Base-by-base conservation (phyloP, 2,329 filamentous ascomycete species). In the Talaromyces piceae region DNA sequence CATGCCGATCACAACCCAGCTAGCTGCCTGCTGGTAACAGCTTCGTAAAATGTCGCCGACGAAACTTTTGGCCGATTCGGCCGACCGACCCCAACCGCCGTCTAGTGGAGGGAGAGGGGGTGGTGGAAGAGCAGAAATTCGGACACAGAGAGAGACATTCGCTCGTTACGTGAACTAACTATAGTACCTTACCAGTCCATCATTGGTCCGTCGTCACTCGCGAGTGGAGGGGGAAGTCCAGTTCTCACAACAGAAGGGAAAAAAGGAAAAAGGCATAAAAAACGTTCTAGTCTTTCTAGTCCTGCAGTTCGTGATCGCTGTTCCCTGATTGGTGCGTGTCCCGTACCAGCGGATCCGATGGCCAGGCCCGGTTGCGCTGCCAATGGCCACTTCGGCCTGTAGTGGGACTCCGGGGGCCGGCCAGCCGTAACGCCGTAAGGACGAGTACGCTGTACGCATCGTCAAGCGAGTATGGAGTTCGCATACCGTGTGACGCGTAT, bases 31-130 rank as follows among this genome's bases (percentile, higher is more conserved):
- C 39, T 30, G 28, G 28, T 30, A 30, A 30, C 7, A n/a, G 39
- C 23, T 43, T 43, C 39, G 39, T 43, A 43, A 43, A 43, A 43
- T 43, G 39, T 43, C 39, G 39, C 39, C 39, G 39, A 43, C 39
- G 16, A 18, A 5, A 4, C n/a, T n/a, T n/a, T n/a, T n/a, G n/a
- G n/a, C n/a, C n/a, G n/a, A n/a, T n/a, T n/a, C n/a, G n/a, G n/a
- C n/a, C 7, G 28, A 13, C 27, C 27, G 39, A 25, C 39, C 39
- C 39, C 39, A 43, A n/a, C 39, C 20, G 39, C 20, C 39, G 22
- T 43, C 25, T 41, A 8, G n/a, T n/a, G n/a, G n/a, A n/a, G 39
- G 23, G 11, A 25, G 16, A 25, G 3, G 9, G 8, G 18, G n/a
- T n/a, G n/a, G n/a, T n/a, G n/a, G n/a, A n/a, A n/a, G n/a, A n/a